Evolutionary conservation across 257 asterid genomes (phyloP).

Genomic region (Cordia subcordata): DNA sequence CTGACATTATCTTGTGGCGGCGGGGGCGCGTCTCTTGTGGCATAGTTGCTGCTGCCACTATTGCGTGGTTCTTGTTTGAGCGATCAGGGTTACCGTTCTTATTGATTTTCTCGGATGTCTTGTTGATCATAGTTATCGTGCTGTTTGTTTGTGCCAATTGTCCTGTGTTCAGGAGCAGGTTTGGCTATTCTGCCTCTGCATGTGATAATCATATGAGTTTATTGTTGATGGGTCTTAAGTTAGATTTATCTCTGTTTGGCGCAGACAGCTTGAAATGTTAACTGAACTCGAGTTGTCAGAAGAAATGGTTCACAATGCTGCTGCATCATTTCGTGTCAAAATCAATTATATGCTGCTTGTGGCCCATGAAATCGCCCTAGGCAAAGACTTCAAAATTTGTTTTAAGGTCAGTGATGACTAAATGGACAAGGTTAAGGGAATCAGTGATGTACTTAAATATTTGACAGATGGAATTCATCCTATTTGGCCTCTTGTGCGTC

Average conservation of each 20-base stretch:
- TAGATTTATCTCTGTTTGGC: slow-evolving; percentile 13
- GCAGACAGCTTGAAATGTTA: slow-evolving; percentile 49
- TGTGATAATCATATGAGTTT: slow-evolving; percentile 3
- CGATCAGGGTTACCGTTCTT: slow-evolving; percentile 78
- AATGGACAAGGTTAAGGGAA: neutral
- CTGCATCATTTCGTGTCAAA: slow-evolving; percentile 82
- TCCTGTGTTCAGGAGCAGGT: slow-evolving; percentile 63
- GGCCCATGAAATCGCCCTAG: slow-evolving; percentile 90
- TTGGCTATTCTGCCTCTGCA: slow-evolving; percentile 12
- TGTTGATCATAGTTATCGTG: slow-evolving; percentile 66
- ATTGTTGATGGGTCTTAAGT: slow-evolving; percentile 7
- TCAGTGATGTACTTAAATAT: neutral
- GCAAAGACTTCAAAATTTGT: slow-evolving; percentile 85
- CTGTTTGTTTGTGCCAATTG: slow-evolving; percentile 72
- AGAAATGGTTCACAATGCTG: slow-evolving; percentile 77
- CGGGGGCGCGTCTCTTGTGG: slow-evolving; percentile 63
- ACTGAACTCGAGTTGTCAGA: slow-evolving; percentile 73
- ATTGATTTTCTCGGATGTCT: slow-evolving; percentile 66
- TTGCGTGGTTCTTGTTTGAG: slow-evolving; percentile 77
- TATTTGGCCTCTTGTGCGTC: too few relatives aligned
- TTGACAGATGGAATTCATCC: too few relatives aligned
- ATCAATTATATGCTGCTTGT: slow-evolving; percentile 69
- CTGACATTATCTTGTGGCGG: slow-evolving; percentile 82
- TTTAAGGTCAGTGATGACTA: slow-evolving; percentile 58
- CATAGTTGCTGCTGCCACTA: slow-evolving; percentile 58